A percentile compares a stretch with the other conserved stretches of the same genome.
Conservation (phyloP, 148 eudicot species). For the Camellia lanceoleosa region DNA sequence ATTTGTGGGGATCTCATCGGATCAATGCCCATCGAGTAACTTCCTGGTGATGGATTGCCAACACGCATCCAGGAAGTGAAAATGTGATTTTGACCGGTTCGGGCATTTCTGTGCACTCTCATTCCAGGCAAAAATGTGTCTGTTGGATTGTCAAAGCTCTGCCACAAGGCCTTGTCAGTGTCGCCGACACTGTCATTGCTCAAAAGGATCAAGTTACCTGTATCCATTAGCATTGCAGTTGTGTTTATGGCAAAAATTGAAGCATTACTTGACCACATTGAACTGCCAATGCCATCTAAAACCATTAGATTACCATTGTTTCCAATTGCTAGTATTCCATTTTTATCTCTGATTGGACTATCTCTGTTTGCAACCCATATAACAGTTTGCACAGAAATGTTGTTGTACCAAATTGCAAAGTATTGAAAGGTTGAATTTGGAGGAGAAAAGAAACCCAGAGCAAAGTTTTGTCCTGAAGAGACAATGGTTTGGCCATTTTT, state of each 20-base stretch:
- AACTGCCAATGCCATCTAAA: conserved; percentile 27
- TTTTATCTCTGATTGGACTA: conserved; percentile 29
- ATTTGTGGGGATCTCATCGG: conserved; percentile 53
- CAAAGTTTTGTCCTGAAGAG: conserved; percentile 35
- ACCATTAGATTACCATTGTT: conserved; percentile 39
- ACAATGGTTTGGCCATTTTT: conserved; percentile 39
- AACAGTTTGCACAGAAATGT: conserved; percentile 24
- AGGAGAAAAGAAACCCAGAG: conserved; percentile 63
- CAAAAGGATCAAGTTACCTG: conserved; percentile 18
- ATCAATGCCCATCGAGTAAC: conserved; percentile 45
- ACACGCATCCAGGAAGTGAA: conserved; percentile 52
- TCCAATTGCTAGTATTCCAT: conserved; percentile 34
- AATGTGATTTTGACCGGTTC: conserved; percentile 14
- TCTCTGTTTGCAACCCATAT: conserved; percentile 77
- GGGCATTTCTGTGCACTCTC: conserved; percentile 26
- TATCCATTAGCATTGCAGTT: conserved; percentile 23
- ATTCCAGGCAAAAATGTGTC: conserved; percentile 59
- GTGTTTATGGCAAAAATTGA: conserved; percentile 16
- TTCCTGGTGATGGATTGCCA: conserved; percentile 56
- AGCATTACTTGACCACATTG: conserved; percentile 39
- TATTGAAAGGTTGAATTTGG: conserved; percentile 37
- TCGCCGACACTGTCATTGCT: background rate
- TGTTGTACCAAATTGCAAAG: conserved; percentile 59
- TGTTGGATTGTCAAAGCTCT: conserved; percentile 58
- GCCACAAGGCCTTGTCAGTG: conserved; percentile 32